phyloP scores from a whole-genome alignment of 202 grass and related monocot genomes.

The Elaeis oleifera region DNA sequence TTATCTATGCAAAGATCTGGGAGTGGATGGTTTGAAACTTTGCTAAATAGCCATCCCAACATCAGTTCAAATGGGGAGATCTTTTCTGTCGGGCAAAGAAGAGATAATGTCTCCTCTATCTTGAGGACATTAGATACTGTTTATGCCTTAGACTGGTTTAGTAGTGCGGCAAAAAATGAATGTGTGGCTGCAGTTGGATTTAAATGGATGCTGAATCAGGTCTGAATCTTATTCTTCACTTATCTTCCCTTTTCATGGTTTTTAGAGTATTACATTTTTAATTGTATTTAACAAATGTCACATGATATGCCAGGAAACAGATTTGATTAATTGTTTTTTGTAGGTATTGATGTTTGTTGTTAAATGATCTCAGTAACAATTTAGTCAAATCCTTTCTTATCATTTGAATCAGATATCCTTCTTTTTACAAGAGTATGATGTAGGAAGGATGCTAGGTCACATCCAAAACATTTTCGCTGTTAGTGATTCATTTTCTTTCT shows the following conservation, averaged over 20 bases:
- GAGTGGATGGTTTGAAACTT: conserved; percentile 94
- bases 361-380: no score
- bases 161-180: conserved; percentile 77
- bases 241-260: neutral
- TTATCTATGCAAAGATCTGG: conserved; percentile 95
- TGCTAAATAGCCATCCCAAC: conserved; percentile 94
- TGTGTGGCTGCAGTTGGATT: conserved; percentile 90
- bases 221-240: conserved; percentile 3
- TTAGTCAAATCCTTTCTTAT: no score
- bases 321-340: no score
- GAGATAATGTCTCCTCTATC: conserved; percentile 58
- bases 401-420: no score
- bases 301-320: no score
- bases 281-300: no score
- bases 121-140: conserved; percentile 60
- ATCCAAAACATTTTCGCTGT: no score
- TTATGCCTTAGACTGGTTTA: conserved; percentile 79
- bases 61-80: conserved; percentile 93
- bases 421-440: no score
- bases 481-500: no score
- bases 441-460: no score
- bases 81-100: conserved; percentile 53
- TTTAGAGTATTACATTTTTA: no score
- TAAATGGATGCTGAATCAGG: conserved; percentile 99
- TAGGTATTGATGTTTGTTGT: no score